Evolutionary conservation across 345 rosid genomes (phyloP).

Genomic region (Citropsis articulata): DNA sequence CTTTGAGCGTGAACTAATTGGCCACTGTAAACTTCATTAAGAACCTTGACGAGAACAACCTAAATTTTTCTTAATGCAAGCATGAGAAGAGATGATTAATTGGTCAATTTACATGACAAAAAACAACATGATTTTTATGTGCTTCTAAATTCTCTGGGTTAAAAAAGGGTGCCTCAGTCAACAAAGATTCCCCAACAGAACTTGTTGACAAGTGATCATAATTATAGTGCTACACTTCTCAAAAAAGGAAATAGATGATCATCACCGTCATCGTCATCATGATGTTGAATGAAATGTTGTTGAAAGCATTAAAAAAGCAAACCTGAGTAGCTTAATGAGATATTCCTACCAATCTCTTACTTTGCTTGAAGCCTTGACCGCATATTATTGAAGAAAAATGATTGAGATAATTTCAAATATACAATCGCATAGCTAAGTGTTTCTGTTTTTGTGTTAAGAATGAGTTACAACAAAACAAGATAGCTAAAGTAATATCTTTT

Average conservation of each 20-base stretch:
- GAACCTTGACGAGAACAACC: no score
- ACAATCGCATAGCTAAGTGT: background rate
- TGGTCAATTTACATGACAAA: no score
- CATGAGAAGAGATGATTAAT: no score
- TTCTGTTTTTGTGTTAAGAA: background rate
- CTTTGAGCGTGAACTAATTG: no score
- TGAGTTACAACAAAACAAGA: background rate
- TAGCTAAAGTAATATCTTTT: background rate
- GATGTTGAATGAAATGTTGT: slow-evolving; percentile 1
- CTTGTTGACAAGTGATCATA: background rate
- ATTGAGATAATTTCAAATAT: slow-evolving; percentile 1
- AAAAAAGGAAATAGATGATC: no score
- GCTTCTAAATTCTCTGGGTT: no score
- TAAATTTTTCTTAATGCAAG: no score
- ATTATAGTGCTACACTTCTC: background rate
- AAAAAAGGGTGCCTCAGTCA: background rate
- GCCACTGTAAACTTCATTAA: no score
- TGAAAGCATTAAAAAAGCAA: slow-evolving; percentile 7
- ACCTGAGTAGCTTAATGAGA: slow-evolving; percentile 61
- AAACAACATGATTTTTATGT: no score
- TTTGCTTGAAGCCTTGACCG: slow-evolving; percentile 79
- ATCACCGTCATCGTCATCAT: no score
- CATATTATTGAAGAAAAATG: slow-evolving; percentile 18
- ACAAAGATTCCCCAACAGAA: background rate
- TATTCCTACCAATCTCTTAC: slow-evolving; percentile 65